These are phyloP conservation scores for Parmelia sp. DNA, from an alignment of 495 filamentous ascomycete genomes.

Conservation along the genomic window DNA sequence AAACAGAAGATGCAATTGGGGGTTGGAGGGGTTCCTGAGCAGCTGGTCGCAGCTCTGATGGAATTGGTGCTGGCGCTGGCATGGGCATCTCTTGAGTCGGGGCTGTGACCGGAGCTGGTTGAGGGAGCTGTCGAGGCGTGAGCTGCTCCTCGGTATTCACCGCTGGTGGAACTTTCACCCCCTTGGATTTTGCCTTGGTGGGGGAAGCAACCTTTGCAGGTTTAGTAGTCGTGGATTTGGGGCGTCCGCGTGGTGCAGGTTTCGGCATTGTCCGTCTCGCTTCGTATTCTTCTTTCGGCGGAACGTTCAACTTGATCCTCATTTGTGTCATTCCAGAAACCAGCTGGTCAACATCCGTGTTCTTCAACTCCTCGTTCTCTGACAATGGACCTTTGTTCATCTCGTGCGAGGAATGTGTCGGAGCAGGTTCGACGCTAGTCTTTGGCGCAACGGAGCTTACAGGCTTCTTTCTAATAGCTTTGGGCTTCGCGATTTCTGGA, in stretches of 20 bases:
- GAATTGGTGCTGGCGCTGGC: background rate
- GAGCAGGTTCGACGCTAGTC: background rate
- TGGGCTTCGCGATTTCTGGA: conserved; percentile 42
- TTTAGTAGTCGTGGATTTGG: conserved; percentile 17
- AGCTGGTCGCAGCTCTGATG: conserved; percentile 3
- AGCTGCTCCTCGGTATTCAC: conserved; percentile 1
- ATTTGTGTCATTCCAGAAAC: conserved; percentile 61
- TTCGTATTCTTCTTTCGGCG: conserved; percentile 65
- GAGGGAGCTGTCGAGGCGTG: conserved; percentile 16
- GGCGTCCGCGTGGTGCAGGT: conserved; percentile 29
- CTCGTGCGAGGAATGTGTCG: conserved; percentile 14
- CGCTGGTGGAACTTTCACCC: conserved; percentile 6
- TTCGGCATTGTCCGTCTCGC: conserved; percentile 44
- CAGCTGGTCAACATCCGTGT: conserved; percentile 54
- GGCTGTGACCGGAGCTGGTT: conserved; percentile 30
- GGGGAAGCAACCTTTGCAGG: conserved; percentile 22
- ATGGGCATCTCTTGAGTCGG: background rate
- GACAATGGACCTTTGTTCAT: conserved; percentile 16
- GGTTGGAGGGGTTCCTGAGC: background rate
- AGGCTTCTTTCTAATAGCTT: conserved; percentile 35
- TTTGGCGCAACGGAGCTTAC: conserved; percentile 5
- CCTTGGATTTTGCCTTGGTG: conserved; percentile 25
- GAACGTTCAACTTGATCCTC: conserved; percentile 64
- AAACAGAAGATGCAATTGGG: background rate
- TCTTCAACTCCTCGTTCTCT: conserved; percentile 24